phyloP scores from a whole-genome alignment of 2,329 filamentous ascomycete species.

The Calonectria multiphialidica region DNA sequence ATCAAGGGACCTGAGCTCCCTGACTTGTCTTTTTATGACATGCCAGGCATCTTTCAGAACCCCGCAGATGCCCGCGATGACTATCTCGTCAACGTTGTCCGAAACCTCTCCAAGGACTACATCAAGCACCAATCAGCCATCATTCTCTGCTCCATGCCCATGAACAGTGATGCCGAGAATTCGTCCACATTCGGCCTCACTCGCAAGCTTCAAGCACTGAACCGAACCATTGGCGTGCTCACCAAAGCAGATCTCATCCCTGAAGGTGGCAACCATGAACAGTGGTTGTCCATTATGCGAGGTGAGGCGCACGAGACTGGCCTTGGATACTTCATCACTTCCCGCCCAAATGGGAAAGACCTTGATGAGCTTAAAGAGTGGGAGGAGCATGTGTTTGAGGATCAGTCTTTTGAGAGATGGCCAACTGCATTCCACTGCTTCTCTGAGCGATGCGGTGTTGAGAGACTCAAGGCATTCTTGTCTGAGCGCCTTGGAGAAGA shows the following conservation, averaged over 20 bases:
- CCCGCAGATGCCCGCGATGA: conserved; percentile 72
- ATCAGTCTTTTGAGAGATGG: conserved; percentile 56
- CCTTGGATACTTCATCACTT: conserved; percentile 84
- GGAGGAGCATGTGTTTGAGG: conserved; percentile 66
- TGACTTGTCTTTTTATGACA: conserved; percentile 84
- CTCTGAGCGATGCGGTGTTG: conserved; percentile 63
- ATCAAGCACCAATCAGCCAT: conserved; percentile 78
- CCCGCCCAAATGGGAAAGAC: conserved; percentile 69
- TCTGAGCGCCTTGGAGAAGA: conserved; percentile 66
- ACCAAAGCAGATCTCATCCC: conserved; percentile 86
- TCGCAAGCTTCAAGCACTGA: conserved; percentile 64
- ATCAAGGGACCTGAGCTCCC: conserved; percentile 80
- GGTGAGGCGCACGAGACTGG: conserved; percentile 73
- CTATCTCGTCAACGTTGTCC: conserved; percentile 79
- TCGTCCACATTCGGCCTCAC: conserved; percentile 78
- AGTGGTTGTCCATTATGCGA: conserved; percentile 74
- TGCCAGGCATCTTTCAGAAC: conserved; percentile 85
- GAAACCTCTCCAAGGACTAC: conserved; percentile 78
- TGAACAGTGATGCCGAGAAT: conserved; percentile 83
- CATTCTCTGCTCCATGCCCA: conserved; percentile 81
- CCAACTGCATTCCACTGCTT: conserved; percentile 61
- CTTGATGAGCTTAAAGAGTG: conserved; percentile 64
- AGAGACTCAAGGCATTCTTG: conserved; percentile 64
- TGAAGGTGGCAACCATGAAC: conserved; percentile 58
- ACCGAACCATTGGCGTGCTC: conserved; percentile 79